phyloP scores from a whole-genome alignment of 805 yeast species.

The Candida patagonica region DNA sequence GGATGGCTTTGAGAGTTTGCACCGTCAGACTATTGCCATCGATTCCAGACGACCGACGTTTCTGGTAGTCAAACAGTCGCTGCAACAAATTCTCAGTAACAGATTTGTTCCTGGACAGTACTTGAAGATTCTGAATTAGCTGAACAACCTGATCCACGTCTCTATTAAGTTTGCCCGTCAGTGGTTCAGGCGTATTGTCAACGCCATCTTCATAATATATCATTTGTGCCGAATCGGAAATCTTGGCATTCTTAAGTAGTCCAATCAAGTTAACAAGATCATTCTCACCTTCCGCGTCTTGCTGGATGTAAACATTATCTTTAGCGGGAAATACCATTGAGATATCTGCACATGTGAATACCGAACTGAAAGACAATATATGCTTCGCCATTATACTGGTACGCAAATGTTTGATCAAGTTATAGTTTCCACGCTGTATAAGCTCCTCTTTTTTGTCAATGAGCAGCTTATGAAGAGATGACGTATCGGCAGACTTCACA shows the following conservation, averaged over 20 bases:
- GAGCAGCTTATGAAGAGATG: background rate
- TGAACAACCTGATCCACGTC: background rate
- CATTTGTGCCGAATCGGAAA: background rate
- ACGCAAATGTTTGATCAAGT: background rate
- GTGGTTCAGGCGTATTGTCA: background rate
- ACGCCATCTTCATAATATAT: background rate
- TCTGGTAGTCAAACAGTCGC: too few relatives aligned
- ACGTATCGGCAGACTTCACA: background rate
- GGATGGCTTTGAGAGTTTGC: too few relatives aligned
- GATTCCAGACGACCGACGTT: too few relatives aligned
- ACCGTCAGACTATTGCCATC: too few relatives aligned
- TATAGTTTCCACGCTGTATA: background rate
- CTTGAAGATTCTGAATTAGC: background rate
- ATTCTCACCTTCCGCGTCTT: too few relatives aligned
- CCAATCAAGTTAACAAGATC: background rate
- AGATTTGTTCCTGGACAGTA: background rate
- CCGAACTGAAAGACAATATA: background rate
- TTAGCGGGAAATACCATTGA: background rate
- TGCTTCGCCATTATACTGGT: background rate
- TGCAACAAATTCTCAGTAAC: too few relatives aligned
- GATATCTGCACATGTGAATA: background rate
- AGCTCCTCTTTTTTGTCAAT: background rate
- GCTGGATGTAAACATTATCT: background rate
- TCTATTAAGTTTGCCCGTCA: background rate
- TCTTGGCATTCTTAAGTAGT: background rate